Conservation (phyloP, 441 rosid genomes). For the Aquilaria agallochum region DNA sequence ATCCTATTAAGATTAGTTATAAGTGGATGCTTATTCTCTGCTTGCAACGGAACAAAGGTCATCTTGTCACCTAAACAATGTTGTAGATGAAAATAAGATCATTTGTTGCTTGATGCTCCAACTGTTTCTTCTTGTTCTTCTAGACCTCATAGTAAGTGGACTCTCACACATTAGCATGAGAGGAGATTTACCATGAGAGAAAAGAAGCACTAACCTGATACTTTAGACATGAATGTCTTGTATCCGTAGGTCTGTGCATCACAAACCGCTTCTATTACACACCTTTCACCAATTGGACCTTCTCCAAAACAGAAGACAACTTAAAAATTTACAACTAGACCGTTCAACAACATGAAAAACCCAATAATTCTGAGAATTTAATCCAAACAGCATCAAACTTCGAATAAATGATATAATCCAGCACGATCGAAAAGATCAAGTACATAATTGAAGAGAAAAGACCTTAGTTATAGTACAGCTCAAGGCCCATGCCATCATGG, state of each 20-base stretch:
- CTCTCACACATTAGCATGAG: constrained; percentile 6
- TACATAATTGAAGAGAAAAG: no score
- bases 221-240: constrained; percentile 31
- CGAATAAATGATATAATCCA: no score
- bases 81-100: constrained; percentile 13
- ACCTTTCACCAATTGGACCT: constrained; percentile 28
- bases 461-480: constrained; percentile 34
- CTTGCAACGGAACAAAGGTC: constrained; percentile 34
- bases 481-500: constrained; percentile 52
- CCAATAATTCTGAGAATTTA: no score
- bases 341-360: no score
- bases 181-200: neutral
- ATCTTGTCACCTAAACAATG: constrained; percentile 34
- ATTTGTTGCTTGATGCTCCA: constrained; percentile 9
- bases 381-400: no score
- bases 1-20: constrained; percentile 60
- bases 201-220: constrained; percentile 44
- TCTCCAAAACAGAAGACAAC: no score
- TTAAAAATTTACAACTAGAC: no score
- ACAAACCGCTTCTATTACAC: constrained; percentile 28
- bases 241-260: constrained; percentile 30
- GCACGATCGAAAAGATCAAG: no score
- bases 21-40: constrained; percentile 51
- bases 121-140: no score
- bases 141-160: no score